These are phyloP conservation scores for Apiospora arundinis DNA, from an alignment of 2,329 filamentous ascomycete genomes.

Conservation along the genomic window DNA sequence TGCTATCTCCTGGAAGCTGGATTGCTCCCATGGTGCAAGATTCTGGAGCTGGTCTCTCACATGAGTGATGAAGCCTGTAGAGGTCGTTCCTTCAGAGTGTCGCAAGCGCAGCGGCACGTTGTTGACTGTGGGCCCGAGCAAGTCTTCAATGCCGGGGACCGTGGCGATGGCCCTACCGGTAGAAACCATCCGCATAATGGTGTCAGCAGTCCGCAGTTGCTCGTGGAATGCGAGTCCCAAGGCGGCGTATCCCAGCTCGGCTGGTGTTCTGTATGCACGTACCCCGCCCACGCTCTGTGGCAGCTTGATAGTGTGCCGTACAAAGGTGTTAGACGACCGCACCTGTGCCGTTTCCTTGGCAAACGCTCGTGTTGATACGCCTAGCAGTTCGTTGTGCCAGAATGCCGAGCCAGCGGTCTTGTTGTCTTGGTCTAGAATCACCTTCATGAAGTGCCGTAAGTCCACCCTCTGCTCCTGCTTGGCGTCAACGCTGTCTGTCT, in stretches of 20 bases:
- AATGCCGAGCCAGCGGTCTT: not conserved
- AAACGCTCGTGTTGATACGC: not conserved
- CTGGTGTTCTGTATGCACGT: not conserved
- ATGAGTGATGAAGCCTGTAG: not conserved
- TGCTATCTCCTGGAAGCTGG: not conserved
- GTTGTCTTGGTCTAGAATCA: not conserved
- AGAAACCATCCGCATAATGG: not conserved
- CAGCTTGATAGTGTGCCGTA: not conserved
- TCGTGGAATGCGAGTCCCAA: not conserved
- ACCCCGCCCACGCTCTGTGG: no score
- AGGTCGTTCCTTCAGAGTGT: not conserved
- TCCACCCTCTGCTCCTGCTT: not conserved
- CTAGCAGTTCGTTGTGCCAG: not conserved
- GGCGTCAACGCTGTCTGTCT: not conserved
- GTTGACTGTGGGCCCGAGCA: not conserved
- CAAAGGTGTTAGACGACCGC: not conserved
- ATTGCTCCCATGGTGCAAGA: not conserved
- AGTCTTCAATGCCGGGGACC: constrained; percentile 3
- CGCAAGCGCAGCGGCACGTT: not conserved
- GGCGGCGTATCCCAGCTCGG: constrained; percentile 9
- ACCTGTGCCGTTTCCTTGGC: not conserved
- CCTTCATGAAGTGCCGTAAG: constrained; percentile 17
- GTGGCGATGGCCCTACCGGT: not conserved
- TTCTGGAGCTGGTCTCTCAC: not conserved
- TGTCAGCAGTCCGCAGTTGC: not conserved